Base-by-base conservation (phyloP, 768 basidiomycete genomes). In the Cyathus striatus region DNA sequence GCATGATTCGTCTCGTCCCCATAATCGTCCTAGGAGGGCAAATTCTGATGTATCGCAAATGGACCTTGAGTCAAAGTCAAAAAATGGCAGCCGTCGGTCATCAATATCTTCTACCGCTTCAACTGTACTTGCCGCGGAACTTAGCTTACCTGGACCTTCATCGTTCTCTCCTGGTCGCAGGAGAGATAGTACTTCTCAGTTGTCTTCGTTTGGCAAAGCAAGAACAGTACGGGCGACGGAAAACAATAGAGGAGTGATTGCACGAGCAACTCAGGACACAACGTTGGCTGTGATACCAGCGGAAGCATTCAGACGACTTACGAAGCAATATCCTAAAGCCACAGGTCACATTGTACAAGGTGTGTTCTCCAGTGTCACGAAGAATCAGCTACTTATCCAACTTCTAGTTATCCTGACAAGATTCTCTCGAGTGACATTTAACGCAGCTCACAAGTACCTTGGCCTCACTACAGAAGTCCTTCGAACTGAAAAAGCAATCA, bases 241-340 rank as follows among this genome's bases (percentile, higher is more conserved):
- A 36, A 54, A 71, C 34, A 78, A 79, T 53, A 77, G 81, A 53
- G 87, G 87, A 4, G 81, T 87, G 4, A 81, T 98, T 17, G 94
- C 93, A n/a, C 75, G 95, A 26, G 96, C 96, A 5, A 85, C 86
- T 4, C 87, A 90, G 42, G 96, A 99, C 54, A 89, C 89, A 4
- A 98, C 96, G 2, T 69, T 99, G 16, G 96, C 95, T n/a, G 95
- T 99, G 7, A 98, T 99, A 43, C 96, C 96, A 20, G 95, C 96
- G 2, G 93, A 97, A 60, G 96, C 95, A 3, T 99, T 99, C 65
- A 75, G 86, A 43, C 75, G 93, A 39, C 68, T 99, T 30, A 97
- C 95, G 2, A 90, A 94, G 65, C 93, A 95, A 59, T 96, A 87
- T 53, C 96, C 96, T 0, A 98, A 98, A 55, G 93, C 96, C 3